Percentiles rank a stretch among this genome's conserved stretches.
These are phyloP conservation scores for Stemphylium vesicarium DNA, from an alignment of 2,329 filamentous ascomycete genomes.

Conservation along the genomic window DNA sequence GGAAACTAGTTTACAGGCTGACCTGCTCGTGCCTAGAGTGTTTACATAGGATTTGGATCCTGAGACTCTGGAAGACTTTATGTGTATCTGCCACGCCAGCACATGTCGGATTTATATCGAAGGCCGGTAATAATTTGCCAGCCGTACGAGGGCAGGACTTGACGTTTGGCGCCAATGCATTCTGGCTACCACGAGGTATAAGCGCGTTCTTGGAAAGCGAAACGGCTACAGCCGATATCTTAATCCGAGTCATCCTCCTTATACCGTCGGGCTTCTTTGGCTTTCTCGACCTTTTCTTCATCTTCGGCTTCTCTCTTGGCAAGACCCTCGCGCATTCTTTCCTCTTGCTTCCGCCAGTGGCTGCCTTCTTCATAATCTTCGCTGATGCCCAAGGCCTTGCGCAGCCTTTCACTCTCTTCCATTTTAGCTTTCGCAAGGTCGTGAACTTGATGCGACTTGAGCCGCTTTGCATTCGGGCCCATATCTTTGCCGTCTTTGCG, in stretches of 20 bases:
- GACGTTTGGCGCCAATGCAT: background rate
- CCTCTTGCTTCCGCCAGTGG: conserved; percentile 85
- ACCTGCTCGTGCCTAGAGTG: background rate
- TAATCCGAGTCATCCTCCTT: conserved; percentile 40
- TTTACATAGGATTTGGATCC: background rate
- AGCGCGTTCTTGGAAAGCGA: background rate
- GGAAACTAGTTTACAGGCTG: background rate
- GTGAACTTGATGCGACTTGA: conserved; percentile 95
- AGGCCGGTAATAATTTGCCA: background rate
- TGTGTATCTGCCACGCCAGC: background rate
- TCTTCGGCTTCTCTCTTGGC: conserved; percentile 50
- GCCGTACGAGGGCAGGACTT: background rate
- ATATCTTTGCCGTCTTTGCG: conserved; percentile 47
- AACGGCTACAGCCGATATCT: background rate
- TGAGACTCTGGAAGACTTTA: background rate
- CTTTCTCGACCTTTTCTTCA: conserved; percentile 32
- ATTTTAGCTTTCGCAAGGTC: conserved; percentile 96
- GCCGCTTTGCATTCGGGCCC: conserved; percentile 57
- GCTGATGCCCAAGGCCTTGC: conserved; percentile 85
- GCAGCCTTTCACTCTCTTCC: conserved; percentile 86
- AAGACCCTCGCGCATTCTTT: conserved; percentile 60
- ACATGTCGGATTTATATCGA: background rate
- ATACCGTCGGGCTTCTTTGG: conserved; percentile 33
- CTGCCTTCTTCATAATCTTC: conserved; percentile 84
- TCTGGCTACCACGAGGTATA: background rate